Conservation (phyloP, 768 basidiomycete genomes). For the Hygrocybe punicea region DNA sequence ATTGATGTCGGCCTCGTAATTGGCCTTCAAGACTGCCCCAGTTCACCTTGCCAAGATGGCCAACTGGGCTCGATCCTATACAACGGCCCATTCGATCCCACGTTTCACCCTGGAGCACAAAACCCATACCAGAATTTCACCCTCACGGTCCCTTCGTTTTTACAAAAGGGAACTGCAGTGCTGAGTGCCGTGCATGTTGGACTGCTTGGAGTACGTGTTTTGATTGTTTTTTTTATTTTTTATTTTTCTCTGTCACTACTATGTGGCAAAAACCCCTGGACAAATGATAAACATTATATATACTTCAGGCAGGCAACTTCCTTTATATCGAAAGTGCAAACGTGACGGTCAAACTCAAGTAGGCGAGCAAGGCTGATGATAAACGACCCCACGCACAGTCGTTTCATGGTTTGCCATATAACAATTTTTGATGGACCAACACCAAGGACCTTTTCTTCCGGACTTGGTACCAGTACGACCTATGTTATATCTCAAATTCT, state of each 20-base stretch:
- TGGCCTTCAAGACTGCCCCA: neutral
- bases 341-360: neutral
- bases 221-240: neutral
- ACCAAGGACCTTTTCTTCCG: too few relatives aligned
- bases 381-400: too few relatives aligned
- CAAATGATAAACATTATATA: neutral
- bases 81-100: slow-evolving; percentile 35
- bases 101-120: slow-evolving; percentile 21
- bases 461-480: too few relatives aligned
- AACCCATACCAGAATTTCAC: slow-evolving; percentile 38
- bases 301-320: neutral
- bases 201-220: slow-evolving; percentile 34
- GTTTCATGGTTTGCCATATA: too few relatives aligned
- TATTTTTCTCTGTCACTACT: too few relatives aligned
- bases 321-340: neutral
- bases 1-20: neutral
- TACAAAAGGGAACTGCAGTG: slow-evolving; percentile 22
- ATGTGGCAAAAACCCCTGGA: too few relatives aligned
- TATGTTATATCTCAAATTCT: too few relatives aligned
- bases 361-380: too few relatives aligned
- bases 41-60: neutral
- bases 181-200: slow-evolving; percentile 30
- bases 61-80: slow-evolving; percentile 36
- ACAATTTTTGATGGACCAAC: too few relatives aligned
- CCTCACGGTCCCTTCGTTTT: slow-evolving; percentile 29